phyloP scores from a whole-genome alignment of 495 filamentous ascomycete species.

The Aspergillus mulundensis region DNA sequence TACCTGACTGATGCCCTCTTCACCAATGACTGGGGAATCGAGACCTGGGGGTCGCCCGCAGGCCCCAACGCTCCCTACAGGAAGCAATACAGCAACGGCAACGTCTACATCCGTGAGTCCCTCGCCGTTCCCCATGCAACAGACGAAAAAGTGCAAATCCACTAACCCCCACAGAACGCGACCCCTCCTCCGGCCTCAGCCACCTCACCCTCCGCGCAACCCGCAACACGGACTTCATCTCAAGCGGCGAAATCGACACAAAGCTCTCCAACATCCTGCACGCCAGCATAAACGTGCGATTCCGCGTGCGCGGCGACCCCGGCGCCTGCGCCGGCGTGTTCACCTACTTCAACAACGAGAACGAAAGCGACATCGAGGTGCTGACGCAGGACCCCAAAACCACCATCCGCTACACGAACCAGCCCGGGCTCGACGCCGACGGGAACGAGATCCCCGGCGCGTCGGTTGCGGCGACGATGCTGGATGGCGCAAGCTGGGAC shows the following conservation, averaged over 20 bases:
- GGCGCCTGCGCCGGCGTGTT: conserved; percentile 2
- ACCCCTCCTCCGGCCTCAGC: not conserved
- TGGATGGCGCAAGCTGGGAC: not conserved
- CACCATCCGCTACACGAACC: conserved; percentile 2
- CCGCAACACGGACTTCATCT: not conserved
- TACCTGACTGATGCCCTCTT: not conserved
- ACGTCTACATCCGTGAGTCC: not conserved
- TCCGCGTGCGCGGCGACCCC: not conserved
- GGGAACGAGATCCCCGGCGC: conserved; percentile 1
- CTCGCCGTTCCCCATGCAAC: too few species aligned
- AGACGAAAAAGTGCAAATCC: too few species aligned
- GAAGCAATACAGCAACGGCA: not conserved
- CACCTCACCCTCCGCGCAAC: not conserved
- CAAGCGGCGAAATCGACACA: not conserved
- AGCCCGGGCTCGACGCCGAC: not conserved
- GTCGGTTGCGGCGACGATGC: not conserved
- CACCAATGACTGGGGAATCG: not conserved
- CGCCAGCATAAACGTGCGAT: not conserved
- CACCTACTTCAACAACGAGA: not conserved
- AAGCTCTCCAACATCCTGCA: not conserved
- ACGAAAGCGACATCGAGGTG: conserved; percentile 8
- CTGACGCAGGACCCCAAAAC: not conserved
- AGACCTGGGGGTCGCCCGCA: not conserved
- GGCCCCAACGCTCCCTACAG: not conserved
- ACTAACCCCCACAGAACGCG: too few species aligned